These are phyloP conservation scores for Ensete ventricosum DNA, from an alignment of 176 grass and related monocot species.

Conservation along the genomic window DNA sequence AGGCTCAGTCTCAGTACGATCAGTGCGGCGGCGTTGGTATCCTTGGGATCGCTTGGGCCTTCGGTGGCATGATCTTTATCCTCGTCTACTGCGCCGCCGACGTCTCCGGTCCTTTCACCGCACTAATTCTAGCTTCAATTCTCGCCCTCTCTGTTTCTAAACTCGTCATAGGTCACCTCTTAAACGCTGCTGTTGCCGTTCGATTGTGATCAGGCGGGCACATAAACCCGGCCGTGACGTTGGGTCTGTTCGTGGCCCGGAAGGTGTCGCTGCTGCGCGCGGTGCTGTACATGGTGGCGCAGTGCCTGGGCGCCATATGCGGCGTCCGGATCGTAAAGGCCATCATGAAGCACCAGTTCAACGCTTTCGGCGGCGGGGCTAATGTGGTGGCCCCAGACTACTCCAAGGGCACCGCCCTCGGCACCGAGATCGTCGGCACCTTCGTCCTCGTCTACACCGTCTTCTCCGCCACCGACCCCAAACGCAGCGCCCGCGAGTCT, in stretches of 20 bases:
- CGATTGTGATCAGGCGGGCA: slow-evolving; percentile 37
- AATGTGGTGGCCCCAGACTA: background rate
- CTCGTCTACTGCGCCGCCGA: slow-evolving; percentile 96
- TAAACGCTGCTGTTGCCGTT: background rate
- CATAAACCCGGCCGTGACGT: slow-evolving; percentile 93
- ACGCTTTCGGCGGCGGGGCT: slow-evolving; percentile 1
- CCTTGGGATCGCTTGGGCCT: slow-evolving; percentile 89
- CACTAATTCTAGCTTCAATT: background rate
- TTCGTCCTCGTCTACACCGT: slow-evolving; percentile 82
- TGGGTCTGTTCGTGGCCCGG: slow-evolving; percentile 71
- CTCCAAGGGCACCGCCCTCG: background rate
- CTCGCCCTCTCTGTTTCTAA: too few relatives aligned
- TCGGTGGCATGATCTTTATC: slow-evolving; percentile 98
- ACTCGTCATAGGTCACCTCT: background rate
- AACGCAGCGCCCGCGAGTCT: background rate
- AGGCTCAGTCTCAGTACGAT: background rate
- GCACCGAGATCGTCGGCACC: slow-evolving; percentile 54
- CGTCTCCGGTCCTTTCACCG: slow-evolving; percentile 42
- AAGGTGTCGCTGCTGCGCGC: slow-evolving; percentile 87
- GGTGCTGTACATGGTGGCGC: slow-evolving; percentile 72
- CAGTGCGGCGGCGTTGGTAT: slow-evolving; percentile 52
- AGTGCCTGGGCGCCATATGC: slow-evolving; percentile 92
- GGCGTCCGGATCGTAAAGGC: slow-evolving; percentile 37
- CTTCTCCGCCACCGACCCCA: slow-evolving; percentile 30
- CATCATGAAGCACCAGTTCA: slow-evolving; percentile 6